Percentiles rank a stretch among this genome's conserved stretches.
phyloP scores from a whole-genome alignment of 1,139 yeast genomes.

The Sporopachydermia cereana region DNA sequence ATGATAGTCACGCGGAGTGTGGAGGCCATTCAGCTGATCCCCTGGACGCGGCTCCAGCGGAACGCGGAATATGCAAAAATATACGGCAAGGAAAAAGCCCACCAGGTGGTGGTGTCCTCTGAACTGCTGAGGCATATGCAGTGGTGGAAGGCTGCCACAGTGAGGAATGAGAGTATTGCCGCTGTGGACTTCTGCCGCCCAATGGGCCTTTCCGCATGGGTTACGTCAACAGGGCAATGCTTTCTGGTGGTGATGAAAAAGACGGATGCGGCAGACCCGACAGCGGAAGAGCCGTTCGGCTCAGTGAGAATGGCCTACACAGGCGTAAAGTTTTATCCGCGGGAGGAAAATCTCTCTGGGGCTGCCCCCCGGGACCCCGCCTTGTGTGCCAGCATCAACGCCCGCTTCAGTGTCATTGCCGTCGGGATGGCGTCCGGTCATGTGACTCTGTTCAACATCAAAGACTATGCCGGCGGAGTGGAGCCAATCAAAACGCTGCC shows the following conservation, averaged over 20 bases:
- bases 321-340: conserved; percentile 16
- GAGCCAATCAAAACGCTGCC: conserved; percentile 17
- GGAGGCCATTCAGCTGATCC: conserved; percentile 20
- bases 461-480: conserved; percentile 23
- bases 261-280: conserved; percentile 14
- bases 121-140: conserved; percentile 9
- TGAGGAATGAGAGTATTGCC: conserved; percentile 9
- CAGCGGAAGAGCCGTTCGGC: conserved; percentile 10
- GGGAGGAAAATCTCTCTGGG: conserved; percentile 15
- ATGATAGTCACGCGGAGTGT: conserved; percentile 21
- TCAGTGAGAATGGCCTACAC: conserved; percentile 8
- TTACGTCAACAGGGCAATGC: conserved; percentile 11
- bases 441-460: conserved; percentile 22
- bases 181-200: conserved; percentile 14
- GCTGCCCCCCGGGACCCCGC: conserved; percentile 15
- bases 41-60: conserved; percentile 13
- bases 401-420: conserved; percentile 25
- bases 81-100: conserved; percentile 14
- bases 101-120: conserved; percentile 19
- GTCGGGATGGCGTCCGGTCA: conserved; percentile 24
- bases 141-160: conserved; percentile 7
- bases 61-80: conserved; percentile 11
- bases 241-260: conserved; percentile 13
- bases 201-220: conserved; percentile 17
- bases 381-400: conserved; percentile 21